A percentile compares a stretch with the other conserved stretches of the same genome.
These are phyloP conservation scores for Athelia sp. DNA, from an alignment of 1,284 basidiomycete species.

Conservation along the genomic window DNA sequence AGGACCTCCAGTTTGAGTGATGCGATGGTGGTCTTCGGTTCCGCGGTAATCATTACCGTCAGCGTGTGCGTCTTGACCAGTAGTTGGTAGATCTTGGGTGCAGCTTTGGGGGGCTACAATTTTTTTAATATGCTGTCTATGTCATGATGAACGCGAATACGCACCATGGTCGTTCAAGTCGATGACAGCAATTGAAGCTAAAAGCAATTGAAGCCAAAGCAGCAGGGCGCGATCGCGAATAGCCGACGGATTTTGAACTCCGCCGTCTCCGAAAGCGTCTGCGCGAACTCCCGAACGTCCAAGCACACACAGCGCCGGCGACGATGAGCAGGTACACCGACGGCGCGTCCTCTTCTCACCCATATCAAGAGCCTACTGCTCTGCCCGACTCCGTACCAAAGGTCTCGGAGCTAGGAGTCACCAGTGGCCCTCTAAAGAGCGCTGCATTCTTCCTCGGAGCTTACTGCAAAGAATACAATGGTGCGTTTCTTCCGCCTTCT, in stretches of 20 bases:
- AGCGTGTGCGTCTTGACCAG: constrained; percentile 67
- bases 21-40: constrained; percentile 47
- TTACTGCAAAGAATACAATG: constrained; percentile 95
- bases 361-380: constrained; percentile 69
- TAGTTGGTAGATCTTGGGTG: constrained; percentile 58
- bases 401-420: constrained; percentile 87
- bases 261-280: neutral
- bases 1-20: constrained; percentile 58
- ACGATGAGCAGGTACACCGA: constrained; percentile 51
- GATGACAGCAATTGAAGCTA: no score
- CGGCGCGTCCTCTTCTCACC: constrained; percentile 33
- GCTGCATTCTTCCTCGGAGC: constrained; percentile 97
- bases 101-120: constrained; percentile 33
- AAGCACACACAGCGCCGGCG: neutral
- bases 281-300: neutral
- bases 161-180: neutral
- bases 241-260: neutral
- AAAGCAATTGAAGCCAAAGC: no score
- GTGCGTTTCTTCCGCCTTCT: constrained; percentile 44
- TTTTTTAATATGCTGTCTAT: neutral
- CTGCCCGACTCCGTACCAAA: constrained; percentile 73
- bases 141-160: neutral
- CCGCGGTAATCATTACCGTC: constrained; percentile 53
- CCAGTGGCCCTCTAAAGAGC: constrained; percentile 93
- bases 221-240: neutral